Conservation (phyloP, 495 filamentous ascomycete species). For the Massariosphaeria phaeospora region DNA sequence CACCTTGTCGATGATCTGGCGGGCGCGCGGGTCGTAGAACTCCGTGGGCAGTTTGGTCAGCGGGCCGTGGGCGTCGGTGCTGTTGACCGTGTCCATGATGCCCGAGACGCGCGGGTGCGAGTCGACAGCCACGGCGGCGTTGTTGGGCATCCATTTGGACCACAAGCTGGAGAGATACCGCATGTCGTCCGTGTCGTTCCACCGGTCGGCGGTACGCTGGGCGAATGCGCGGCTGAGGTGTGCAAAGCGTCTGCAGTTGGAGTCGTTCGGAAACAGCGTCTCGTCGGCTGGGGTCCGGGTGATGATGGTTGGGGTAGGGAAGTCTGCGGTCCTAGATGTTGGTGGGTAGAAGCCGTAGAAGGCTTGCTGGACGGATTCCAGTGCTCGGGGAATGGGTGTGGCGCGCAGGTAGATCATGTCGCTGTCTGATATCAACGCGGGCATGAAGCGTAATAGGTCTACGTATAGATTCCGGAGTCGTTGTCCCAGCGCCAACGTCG, state of each 20-base stretch:
- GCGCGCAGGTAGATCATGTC: slow-evolving; percentile 79
- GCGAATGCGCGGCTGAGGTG: slow-evolving; percentile 79
- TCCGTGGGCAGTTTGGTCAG: slow-evolving; percentile 70
- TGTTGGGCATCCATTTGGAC: slow-evolving; percentile 79
- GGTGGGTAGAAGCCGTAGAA: slow-evolving; percentile 86
- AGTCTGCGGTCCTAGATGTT: slow-evolving; percentile 55
- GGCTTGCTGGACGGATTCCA: slow-evolving; percentile 84
- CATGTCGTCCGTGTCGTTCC: slow-evolving; percentile 82
- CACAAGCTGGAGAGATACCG: slow-evolving; percentile 69
- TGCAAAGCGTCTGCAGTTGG: slow-evolving; percentile 75
- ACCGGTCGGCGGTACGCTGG: slow-evolving; percentile 69
- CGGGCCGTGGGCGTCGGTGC: slow-evolving; percentile 78
- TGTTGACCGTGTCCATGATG: slow-evolving; percentile 90
- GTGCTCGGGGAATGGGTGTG: slow-evolving; percentile 76
- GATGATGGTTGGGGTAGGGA: slow-evolving; percentile 70
- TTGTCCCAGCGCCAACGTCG: slow-evolving; percentile 73
- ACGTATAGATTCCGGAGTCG: slow-evolving; percentile 82
- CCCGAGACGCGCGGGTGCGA: slow-evolving; percentile 77
- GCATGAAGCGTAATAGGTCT: slow-evolving; percentile 81
- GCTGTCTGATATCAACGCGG: slow-evolving; percentile 55
- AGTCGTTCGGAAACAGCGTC: slow-evolving; percentile 88
- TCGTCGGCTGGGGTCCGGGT: slow-evolving; percentile 70
- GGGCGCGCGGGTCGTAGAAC: slow-evolving; percentile 77
- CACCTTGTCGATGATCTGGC: slow-evolving; percentile 69
- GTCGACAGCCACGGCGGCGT: slow-evolving; percentile 69